Evolutionary conservation across 129 eudicot genomes (phyloP).

Genomic region (Centrapalus pauciflorus): DNA sequence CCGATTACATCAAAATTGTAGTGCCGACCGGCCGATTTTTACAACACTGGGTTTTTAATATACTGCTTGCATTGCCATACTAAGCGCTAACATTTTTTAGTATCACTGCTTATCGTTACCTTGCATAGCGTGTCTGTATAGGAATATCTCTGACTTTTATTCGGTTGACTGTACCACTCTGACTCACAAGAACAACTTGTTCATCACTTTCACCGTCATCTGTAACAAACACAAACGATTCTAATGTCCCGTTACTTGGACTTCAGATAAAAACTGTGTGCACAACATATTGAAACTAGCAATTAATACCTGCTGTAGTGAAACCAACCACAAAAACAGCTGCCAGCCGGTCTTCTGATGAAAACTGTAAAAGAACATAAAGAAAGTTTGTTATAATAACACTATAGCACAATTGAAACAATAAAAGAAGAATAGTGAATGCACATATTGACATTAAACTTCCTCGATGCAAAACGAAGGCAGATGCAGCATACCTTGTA

Average conservation of each 20-base stretch:
- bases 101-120: constrained; percentile 32
- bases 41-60: too few species aligned
- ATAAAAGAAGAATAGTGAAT: neutral
- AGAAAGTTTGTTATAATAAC: neutral
- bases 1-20: too few species aligned
- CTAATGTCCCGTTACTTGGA: neutral
- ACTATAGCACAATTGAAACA: neutral
- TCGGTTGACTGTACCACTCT: constrained; percentile 90
- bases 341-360: constrained; percentile 72
- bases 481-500: constrained; percentile 52
- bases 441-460: neutral
- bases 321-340: constrained; percentile 95
- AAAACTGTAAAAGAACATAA: constrained; percentile 44
- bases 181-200: constrained; percentile 94
- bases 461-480: neutral
- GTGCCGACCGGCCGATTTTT: too few species aligned
- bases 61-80: too few species aligned
- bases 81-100: too few species aligned
- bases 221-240: constrained; percentile 12
- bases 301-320: constrained; percentile 61
- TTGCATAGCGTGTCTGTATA: constrained; percentile 73
- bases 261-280: neutral
- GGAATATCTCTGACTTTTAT: constrained; percentile 86
- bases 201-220: constrained; percentile 98
- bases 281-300: neutral